A percentile compares a stretch with the other conserved stretches of the same genome.
These are phyloP conservation scores for Boeremia exigua DNA, from an alignment of 2,329 filamentous ascomycete genomes.

Conservation along the genomic window DNA sequence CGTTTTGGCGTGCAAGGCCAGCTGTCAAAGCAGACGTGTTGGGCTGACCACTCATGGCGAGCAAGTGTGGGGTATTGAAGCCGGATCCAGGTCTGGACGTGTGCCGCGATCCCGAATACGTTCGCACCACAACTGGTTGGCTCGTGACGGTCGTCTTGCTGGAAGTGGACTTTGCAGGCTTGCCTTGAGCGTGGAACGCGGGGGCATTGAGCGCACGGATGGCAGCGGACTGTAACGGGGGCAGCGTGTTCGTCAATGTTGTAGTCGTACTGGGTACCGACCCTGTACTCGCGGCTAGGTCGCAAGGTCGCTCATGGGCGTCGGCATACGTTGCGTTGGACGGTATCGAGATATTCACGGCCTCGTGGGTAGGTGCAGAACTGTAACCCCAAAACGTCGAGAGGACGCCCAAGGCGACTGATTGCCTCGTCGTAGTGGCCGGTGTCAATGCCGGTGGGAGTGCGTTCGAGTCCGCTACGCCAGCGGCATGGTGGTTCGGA, in stretches of 20 bases:
- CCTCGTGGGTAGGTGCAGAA: constrained; percentile 25
- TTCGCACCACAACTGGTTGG: constrained; percentile 53
- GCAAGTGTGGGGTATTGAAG: constrained; percentile 40
- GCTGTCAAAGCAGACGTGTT: constrained; percentile 39
- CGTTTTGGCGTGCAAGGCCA: constrained; percentile 35
- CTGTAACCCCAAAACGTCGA: constrained; percentile 40
- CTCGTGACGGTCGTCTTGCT: constrained; percentile 49
- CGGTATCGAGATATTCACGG: constrained; percentile 10
- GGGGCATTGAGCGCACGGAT: constrained; percentile 48
- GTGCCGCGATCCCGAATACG: constrained; percentile 47
- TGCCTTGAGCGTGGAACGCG: constrained; percentile 43
- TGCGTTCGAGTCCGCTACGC: constrained; percentile 27
- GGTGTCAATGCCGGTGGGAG: constrained; percentile 44
- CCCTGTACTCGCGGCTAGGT: constrained; percentile 41
- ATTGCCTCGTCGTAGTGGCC: constrained; percentile 44
- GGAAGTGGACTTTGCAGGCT: constrained; percentile 46
- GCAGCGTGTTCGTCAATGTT: constrained; percentile 45
- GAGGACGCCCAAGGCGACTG: constrained; percentile 40
- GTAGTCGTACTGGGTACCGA: constrained; percentile 46
- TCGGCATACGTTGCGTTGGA: constrained; percentile 27
- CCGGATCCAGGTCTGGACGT: constrained; percentile 43
- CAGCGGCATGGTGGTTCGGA: constrained; percentile 27
- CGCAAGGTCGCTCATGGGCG: constrained; percentile 36
- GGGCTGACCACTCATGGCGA: constrained; percentile 38
- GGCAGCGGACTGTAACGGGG: constrained; percentile 46